Percentiles rank a stretch among this genome's conserved stretches.
phyloP scores from a whole-genome alignment of 176 grass and related monocot species.

The Triticum turgidum region DNA sequence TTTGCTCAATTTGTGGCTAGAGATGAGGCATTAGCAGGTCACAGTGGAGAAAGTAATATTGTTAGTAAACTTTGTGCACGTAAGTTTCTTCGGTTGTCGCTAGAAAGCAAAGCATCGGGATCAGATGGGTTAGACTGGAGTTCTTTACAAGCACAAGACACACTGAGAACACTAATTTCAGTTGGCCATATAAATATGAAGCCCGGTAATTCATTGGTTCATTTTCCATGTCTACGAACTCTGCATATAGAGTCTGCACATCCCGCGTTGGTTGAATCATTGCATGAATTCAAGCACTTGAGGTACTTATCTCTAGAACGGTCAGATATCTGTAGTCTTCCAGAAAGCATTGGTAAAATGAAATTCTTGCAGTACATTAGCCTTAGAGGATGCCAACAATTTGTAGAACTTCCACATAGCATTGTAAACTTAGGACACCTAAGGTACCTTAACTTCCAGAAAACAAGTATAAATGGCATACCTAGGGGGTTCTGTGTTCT shows the following conservation, averaged over 20 bases:
- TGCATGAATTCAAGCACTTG: slow-evolving; percentile 31
- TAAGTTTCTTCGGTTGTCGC: not conserved
- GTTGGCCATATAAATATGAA: slow-evolving; percentile 12
- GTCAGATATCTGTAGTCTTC: not conserved
- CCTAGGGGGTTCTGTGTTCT: not conserved
- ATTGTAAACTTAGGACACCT: not conserved
- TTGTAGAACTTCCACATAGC: slow-evolving; percentile 9
- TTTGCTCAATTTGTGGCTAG: slow-evolving; percentile 30
- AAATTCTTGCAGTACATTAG: slow-evolving; percentile 24
- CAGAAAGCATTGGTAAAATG: slow-evolving; percentile 9
- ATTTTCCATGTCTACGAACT: not conserved
- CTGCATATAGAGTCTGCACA: not conserved
- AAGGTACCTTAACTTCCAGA: not conserved
- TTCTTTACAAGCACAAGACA: not conserved
- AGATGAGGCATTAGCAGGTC: slow-evolving; percentile 1
- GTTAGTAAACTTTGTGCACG: not conserved
- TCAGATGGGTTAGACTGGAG: not conserved
- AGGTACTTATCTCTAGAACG: not conserved
- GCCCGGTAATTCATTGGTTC: not conserved
- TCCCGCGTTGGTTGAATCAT: not conserved
- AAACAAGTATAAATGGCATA: not conserved
- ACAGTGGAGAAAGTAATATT: not conserved
- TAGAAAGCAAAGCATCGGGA: not conserved
- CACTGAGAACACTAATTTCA: slow-evolving; percentile 31
- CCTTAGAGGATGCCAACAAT: not conserved